Base-by-base conservation (phyloP, 371 early-diverging fungal species). In the Mortierella sp. region DNA sequence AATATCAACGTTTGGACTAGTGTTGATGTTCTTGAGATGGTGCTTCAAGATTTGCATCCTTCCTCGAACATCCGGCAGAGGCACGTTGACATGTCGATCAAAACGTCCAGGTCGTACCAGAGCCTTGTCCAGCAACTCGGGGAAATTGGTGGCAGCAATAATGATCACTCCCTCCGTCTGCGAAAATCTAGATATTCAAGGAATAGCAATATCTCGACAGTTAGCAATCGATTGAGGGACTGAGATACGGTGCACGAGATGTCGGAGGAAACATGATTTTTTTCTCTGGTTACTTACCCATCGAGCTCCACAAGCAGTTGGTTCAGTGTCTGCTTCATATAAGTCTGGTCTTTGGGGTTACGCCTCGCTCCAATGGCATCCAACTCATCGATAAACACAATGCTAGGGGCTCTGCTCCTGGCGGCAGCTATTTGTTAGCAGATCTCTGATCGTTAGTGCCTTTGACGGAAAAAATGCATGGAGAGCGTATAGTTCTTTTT, bases 361-460 rank as follows among this genome's bases (percentile, higher is more conserved):
- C 99, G 91, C 80, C 96, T 98, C 58, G 96, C 93, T 21, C 99
- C 99, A 71, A 99, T 98, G 1, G 99, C 98, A 84, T 98, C 99
- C 63, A 98, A 88, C 85, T 96, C 99, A 83, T 99, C 99, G 79
- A 99, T 99, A 84, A 99, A 99, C 16, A 99, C 95, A 68, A 99
- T 99, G 80, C 97, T 96, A 6, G 99, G 99, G 18, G 97, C 93
- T 58, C 94, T 91, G 44, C 93, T 88, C 71, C 96, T 94, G 4
- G 99, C 99, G 26, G 96, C 95, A 37, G 98, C 93, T 92, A 91
- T 59, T 29, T 18, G 60, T 23, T n/a, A 9, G 5, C 37, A 37
- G 37, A 37, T 37, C 9, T 37, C 9, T 9, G 9, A 37, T 18
- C 37, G 19, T 7, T 14, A 29, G 50, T 46, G 59, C 1, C 4